Percentiles rank a stretch among this genome's conserved stretches.
These are phyloP conservation scores for Lichina pygmaea DNA, from an alignment of 495 filamentous ascomycete species.

Conservation along the genomic window DNA sequence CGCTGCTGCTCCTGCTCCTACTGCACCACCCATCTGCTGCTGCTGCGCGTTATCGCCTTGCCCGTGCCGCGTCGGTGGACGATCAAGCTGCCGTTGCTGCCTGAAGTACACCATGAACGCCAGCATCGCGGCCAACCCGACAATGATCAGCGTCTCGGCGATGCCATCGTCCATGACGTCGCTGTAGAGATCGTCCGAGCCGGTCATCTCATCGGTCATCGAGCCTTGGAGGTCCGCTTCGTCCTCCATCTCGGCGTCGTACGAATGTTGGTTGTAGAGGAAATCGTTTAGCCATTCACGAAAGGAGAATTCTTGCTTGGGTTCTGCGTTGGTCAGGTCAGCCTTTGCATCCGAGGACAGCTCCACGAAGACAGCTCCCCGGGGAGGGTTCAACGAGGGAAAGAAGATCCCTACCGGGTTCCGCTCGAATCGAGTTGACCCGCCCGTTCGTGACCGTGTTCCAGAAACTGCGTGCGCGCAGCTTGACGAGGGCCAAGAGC, in stretches of 20 bases:
- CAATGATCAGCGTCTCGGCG: slow-evolving; percentile 63
- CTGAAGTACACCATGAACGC: slow-evolving; percentile 62
- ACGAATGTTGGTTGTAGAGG: slow-evolving; percentile 41
- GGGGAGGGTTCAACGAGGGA: not conserved
- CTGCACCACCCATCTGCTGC: slow-evolving; percentile 1
- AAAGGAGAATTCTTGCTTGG: slow-evolving; percentile 45
- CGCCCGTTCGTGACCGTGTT: slow-evolving; percentile 73
- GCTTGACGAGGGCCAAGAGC: slow-evolving; percentile 60
- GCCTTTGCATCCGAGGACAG: not conserved
- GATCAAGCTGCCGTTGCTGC: slow-evolving; percentile 40
- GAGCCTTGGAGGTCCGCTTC: slow-evolving; percentile 6
- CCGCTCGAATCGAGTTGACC: slow-evolving; percentile 72
- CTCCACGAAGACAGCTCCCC: too few species aligned
- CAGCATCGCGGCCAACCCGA: slow-evolving; percentile 46
- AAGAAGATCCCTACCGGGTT: slow-evolving; percentile 34
- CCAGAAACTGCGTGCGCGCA: slow-evolving; percentile 69
- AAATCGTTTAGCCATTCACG: slow-evolving; percentile 67
- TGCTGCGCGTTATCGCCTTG: slow-evolving; percentile 8
- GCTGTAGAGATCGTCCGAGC: slow-evolving; percentile 32
- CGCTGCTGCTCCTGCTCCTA: slow-evolving; percentile 8
- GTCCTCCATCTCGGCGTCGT: slow-evolving; percentile 22
- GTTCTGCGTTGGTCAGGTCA: slow-evolving; percentile 14
- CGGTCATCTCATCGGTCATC: slow-evolving; percentile 9
- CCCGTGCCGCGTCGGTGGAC: slow-evolving; percentile 16
- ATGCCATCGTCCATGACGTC: slow-evolving; percentile 53